A percentile compares a stretch with the other conserved stretches of the same genome.
phyloP scores from a whole-genome alignment of 164 flowering plant species.

The Litsea cubeba region DNA sequence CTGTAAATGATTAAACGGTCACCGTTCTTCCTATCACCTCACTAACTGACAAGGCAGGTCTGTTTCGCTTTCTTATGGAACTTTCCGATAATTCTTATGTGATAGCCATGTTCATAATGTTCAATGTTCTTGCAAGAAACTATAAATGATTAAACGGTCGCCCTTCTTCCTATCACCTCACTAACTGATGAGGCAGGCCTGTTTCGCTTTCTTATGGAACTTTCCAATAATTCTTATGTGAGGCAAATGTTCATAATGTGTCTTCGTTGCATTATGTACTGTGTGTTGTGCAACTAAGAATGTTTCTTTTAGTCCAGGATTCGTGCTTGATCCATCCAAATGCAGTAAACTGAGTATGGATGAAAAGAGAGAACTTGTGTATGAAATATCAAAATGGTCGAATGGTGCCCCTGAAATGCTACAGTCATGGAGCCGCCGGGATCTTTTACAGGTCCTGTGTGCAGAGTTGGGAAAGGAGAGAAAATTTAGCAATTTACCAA shows the following conservation, averaged over 20 bases:
- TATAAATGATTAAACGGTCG: background rate
- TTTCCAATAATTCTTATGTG: background rate
- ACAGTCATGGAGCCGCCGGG: constrained; percentile 84
- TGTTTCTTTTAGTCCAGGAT: constrained; percentile 31
- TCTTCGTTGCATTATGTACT: background rate
- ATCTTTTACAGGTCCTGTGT: constrained; percentile 78
- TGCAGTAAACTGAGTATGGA: constrained; percentile 66
- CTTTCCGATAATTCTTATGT: background rate
- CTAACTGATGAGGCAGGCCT: background rate
- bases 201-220: background rate
- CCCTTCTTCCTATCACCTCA: background rate
- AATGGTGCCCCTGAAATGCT: constrained; percentile 66
- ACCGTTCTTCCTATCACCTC: background rate
- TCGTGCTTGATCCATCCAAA: constrained; percentile 56
- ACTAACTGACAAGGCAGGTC: background rate
- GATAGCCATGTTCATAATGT: background rate
- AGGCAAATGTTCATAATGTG: background rate
- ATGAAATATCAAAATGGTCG: constrained; percentile 59
- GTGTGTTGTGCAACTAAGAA: background rate
- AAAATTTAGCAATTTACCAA: constrained; percentile 86
- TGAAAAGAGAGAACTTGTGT: constrained; percentile 78
- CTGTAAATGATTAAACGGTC: background rate
- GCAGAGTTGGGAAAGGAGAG: constrained; percentile 94
- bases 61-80: background rate
- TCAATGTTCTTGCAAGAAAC: too few relatives aligned